Evolutionary conservation across 75 land plant genomes (phyloP).

Genomic region (Pinus albicaulis): DNA sequence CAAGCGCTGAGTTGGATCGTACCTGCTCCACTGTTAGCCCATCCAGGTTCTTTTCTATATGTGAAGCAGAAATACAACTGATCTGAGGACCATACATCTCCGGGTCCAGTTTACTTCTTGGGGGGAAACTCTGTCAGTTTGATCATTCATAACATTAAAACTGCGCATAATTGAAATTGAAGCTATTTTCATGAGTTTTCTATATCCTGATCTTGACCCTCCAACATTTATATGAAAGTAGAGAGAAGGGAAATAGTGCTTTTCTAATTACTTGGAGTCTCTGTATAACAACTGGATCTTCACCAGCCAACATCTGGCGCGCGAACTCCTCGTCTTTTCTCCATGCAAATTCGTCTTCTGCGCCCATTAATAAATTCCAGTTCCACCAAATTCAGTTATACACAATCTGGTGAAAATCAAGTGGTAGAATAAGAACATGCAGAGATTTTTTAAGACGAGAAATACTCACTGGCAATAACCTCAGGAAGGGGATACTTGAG

Average conservation of each 20-base stretch:
- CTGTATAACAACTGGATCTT: slow-evolving; percentile 40
- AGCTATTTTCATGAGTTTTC: no score
- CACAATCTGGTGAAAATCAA: neutral
- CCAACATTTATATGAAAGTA: no score
- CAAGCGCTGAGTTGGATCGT: neutral
- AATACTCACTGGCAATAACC: slow-evolving; percentile 45
- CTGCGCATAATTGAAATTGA: neutral
- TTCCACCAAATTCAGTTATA: neutral
- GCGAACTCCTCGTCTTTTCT: slow-evolving; percentile 45
- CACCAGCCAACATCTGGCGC: slow-evolving; percentile 45
- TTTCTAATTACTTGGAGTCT: slow-evolving; percentile 13
- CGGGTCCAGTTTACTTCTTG: slow-evolving; percentile 58
- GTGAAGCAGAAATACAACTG: slow-evolving; percentile 21
- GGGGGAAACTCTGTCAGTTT: slow-evolving; percentile 52
- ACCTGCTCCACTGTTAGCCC: slow-evolving; percentile 27
- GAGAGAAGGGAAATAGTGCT: no score
- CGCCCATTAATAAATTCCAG: neutral
- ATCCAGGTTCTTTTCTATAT: slow-evolving; percentile 22
- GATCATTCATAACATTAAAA: neutral
- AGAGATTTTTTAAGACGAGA: neutral
- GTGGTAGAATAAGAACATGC: neutral
- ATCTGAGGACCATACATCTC: slow-evolving; percentile 47
- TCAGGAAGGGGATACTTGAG: slow-evolving; percentile 60
- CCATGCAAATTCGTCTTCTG: slow-evolving; percentile 45
- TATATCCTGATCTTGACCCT: neutral